Evolutionary conservation across 495 filamentous ascomycete species (phyloP), one percentile per base, ranked within the genome.

Genomic region (Pyrenula aspistea): DNA sequence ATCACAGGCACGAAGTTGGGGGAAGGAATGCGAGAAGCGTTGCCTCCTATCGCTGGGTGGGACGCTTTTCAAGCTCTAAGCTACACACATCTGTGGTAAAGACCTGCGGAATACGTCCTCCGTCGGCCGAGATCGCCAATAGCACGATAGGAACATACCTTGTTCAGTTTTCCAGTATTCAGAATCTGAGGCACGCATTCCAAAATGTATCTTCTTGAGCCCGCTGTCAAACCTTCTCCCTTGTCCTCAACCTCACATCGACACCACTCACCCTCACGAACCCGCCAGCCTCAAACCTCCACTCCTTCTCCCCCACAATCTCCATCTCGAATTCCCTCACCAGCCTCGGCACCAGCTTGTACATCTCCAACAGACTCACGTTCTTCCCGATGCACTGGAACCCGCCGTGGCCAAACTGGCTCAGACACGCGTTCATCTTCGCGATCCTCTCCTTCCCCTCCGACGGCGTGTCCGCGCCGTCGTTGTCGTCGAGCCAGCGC

Each of bases 351-450:
- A 78, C 59, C 23, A 79, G 70, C 66, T 79, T 80, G 62, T 75
- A 79, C 58, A 81, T 80, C 66, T 81, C 78, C 22, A 81, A 62
- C 23, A 78, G 63, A 19, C 73, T 74, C n/a, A 82, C 65, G 60
- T 81, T 81, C 64, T 82, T 84, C 53, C 83, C 82, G 61, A 86
- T 80, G 63, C 86, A 89, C 0, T 78, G 79, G 51, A 84, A 65
- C 2, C 71, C 68, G 2, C 86, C 86, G 1, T 76, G 79, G 1
- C 85, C 85, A 71, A 86, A 88, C 50, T 84, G 82, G 57, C 84
- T 68, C 74, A 86, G 78, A 25, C 62, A 70, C 12, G 77, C 78
- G 58, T 79, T 77, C 77, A 83, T 85, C 50, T 19, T 52, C 20
- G 8, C 50, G 8, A 20, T 20, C 22, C 50, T 8, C 50, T 52